These are phyloP conservation scores for Globisporangium echinulatum DNA, from an alignment of 352 stramenopile species.

Conservation along the genomic window DNA sequence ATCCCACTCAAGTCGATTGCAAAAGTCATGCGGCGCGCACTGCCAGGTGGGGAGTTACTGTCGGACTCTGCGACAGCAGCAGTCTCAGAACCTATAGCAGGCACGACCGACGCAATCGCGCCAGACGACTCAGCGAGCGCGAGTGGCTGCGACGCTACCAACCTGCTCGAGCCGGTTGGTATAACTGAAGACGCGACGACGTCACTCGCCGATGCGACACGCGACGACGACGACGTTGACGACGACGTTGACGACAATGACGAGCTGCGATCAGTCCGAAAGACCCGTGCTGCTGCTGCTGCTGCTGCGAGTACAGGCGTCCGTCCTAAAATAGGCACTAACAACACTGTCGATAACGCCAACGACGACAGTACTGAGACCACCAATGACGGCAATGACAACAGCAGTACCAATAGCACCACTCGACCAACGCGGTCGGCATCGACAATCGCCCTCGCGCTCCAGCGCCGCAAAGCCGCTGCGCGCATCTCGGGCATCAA, in stretches of 20 bases:
- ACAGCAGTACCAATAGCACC: not conserved
- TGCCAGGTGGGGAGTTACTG: slow-evolving; percentile 17
- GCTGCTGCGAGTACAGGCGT: not conserved
- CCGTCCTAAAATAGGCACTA: too few relatives aligned
- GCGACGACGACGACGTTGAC: not conserved
- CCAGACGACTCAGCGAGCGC: too few relatives aligned
- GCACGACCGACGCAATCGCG: too few relatives aligned
- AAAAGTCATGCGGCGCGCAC: slow-evolving; percentile 63
- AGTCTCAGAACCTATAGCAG: not conserved
- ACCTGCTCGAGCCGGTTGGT: too few relatives aligned
- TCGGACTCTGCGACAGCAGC: not conserved
- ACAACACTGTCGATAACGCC: not conserved
- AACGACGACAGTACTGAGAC: not conserved
- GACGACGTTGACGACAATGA: not conserved
- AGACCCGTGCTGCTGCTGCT: too few relatives aligned
- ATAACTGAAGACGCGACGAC: too few relatives aligned
- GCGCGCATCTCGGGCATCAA: slow-evolving; percentile 22
- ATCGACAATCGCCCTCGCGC: not conserved
- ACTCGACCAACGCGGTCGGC: not conserved
- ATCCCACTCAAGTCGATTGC: slow-evolving; percentile 56
- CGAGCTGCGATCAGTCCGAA: too few relatives aligned
- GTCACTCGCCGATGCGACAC: not conserved
- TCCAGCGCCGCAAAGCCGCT: slow-evolving; percentile 3
- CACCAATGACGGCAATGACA: not conserved
- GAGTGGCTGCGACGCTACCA: too few relatives aligned